These are phyloP conservation scores for Podospora conica DNA, from an alignment of 495 filamentous ascomycete genomes.

Conservation along the genomic window DNA sequence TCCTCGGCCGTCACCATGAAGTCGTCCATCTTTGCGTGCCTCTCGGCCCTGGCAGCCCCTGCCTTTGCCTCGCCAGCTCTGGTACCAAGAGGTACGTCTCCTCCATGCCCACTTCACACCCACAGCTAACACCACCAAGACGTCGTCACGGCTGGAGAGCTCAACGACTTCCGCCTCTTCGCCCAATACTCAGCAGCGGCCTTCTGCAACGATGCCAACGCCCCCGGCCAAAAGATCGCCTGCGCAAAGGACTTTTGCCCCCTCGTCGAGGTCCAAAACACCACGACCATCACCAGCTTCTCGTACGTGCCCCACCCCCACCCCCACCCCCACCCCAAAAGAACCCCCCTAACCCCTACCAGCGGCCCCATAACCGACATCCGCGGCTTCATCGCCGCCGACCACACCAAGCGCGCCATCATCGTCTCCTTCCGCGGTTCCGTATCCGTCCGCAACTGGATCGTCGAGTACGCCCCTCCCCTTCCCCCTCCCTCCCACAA, in stretches of 20 bases:
- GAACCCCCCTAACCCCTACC: neutral
- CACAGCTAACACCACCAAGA: conserved; percentile 3
- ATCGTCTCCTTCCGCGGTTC: conserved; percentile 67
- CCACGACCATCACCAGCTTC: conserved; percentile 52
- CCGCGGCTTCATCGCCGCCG: conserved; percentile 63
- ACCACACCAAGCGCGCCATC: conserved; percentile 54
- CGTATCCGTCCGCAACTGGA: conserved; percentile 56
- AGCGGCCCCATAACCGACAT: conserved; percentile 54
- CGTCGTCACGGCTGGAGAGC: conserved; percentile 28
- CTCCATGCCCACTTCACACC: neutral
- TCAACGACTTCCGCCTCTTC: conserved; percentile 54
- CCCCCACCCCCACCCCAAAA: neutral
- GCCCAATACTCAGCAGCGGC: conserved; percentile 65
- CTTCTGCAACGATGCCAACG: conserved; percentile 57
- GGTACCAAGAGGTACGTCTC: neutral
- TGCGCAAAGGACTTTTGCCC: conserved; percentile 59
- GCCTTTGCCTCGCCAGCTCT: neutral
- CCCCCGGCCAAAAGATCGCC: conserved; percentile 44
- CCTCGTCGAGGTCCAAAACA: conserved; percentile 48
- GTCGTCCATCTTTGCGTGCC: neutral
- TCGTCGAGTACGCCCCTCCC: conserved; percentile 52
- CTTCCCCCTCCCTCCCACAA: neutral
- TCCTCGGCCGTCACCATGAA: conserved; percentile 3
- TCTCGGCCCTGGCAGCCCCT: neutral
- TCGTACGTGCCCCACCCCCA: conserved; percentile 40